A percentile compares a stretch with the other conserved stretches of the same genome.
phyloP scores from a whole-genome alignment of 768 basidiomycete genomes.

The Suillus paluster region DNA sequence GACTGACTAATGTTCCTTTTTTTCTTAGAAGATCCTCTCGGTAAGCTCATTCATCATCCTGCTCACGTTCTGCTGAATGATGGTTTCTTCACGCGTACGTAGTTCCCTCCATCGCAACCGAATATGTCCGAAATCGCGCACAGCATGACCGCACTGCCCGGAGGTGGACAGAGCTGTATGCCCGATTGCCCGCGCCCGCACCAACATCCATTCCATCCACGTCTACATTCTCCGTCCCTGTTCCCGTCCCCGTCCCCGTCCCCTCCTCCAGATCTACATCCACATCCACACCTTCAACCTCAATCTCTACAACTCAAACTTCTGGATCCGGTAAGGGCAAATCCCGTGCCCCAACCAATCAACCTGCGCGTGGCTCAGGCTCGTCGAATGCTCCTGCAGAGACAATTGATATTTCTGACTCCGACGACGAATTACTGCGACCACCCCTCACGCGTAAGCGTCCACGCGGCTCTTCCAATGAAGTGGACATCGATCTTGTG shows the following conservation, averaged over 20 bases:
- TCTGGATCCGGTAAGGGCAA: slow-evolving; percentile 39
- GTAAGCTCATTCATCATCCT: slow-evolving; percentile 39
- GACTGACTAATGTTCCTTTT: slow-evolving; percentile 10
- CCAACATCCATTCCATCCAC: not conserved
- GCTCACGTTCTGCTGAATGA: not conserved
- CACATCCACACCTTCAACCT: not conserved
- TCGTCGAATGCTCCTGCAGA: slow-evolving; percentile 13
- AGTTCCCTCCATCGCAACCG: slow-evolving; percentile 76
- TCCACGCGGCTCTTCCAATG: slow-evolving; percentile 28
- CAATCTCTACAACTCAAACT: not conserved
- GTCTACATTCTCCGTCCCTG: not conserved
- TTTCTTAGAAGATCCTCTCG: slow-evolving; percentile 67
- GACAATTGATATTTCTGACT: slow-evolving; percentile 36
- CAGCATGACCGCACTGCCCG: slow-evolving; percentile 79
- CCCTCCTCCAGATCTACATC: too few species aligned
- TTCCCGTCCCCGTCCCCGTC: not conserved
- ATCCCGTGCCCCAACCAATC: slow-evolving; percentile 25
- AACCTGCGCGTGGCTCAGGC: slow-evolving; percentile 16
- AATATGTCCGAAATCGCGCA: slow-evolving; percentile 66
- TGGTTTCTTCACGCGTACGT: slow-evolving; percentile 24
- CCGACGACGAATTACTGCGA: slow-evolving; percentile 30
- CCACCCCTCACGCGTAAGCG: slow-evolving; percentile 32
- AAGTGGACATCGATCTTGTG: slow-evolving; percentile 34
- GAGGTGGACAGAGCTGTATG: slow-evolving; percentile 77
- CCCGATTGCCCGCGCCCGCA: slow-evolving; percentile 49